Percentiles rank a stretch among this genome's conserved stretches.
Conservation (phyloP, 1,284 basidiomycete genomes). For the Fomitopsis palustris region DNA sequence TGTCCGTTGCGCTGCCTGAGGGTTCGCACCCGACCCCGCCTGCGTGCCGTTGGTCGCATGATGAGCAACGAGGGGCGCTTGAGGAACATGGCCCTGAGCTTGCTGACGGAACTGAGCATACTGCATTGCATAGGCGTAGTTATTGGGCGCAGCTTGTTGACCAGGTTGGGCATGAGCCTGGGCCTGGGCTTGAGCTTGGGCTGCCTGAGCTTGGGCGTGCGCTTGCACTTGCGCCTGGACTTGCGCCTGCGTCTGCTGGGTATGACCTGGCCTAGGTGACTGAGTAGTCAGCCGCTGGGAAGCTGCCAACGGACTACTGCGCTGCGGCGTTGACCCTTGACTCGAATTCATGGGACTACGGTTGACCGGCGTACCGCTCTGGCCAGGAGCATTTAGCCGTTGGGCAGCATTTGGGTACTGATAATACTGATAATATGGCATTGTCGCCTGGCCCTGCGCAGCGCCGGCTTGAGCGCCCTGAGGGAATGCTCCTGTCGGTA, state of each 20-base stretch:
- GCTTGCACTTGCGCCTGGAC: constrained; percentile 13
- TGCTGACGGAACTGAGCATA: constrained; percentile 7
- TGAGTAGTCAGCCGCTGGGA: constrained; percentile 17
- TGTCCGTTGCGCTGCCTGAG: constrained; percentile 8
- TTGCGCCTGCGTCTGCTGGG: constrained; percentile 12
- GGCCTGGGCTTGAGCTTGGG: constrained; percentile 21
- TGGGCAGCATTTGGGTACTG: constrained; percentile 10
- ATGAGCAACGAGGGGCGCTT: constrained; percentile 23
- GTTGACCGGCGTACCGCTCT: constrained; percentile 9
- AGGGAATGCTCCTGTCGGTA: background rate
- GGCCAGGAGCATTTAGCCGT: constrained; percentile 10
- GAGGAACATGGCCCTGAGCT: constrained; percentile 13
- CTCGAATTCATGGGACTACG: constrained; percentile 13
- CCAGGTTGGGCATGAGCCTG: constrained; percentile 10
- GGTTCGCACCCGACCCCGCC: constrained; percentile 21
- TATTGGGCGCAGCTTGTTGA: constrained; percentile 7
- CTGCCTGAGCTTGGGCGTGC: constrained; percentile 9
- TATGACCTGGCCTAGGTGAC: constrained; percentile 22
- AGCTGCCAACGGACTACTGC: constrained; percentile 25
- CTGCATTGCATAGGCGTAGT: constrained; percentile 12
- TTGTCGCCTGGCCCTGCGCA: constrained; percentile 4
- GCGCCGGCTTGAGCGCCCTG: constrained; percentile 3
- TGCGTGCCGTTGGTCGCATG: constrained; percentile 17
- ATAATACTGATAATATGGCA: constrained; percentile 8
- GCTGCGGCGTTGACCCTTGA: constrained; percentile 12